A percentile compares a stretch with the other conserved stretches of the same genome.
Evolutionary conservation across 108 stramenopile genomes (phyloP).

Genomic region (Nitzschia putrida): DNA sequence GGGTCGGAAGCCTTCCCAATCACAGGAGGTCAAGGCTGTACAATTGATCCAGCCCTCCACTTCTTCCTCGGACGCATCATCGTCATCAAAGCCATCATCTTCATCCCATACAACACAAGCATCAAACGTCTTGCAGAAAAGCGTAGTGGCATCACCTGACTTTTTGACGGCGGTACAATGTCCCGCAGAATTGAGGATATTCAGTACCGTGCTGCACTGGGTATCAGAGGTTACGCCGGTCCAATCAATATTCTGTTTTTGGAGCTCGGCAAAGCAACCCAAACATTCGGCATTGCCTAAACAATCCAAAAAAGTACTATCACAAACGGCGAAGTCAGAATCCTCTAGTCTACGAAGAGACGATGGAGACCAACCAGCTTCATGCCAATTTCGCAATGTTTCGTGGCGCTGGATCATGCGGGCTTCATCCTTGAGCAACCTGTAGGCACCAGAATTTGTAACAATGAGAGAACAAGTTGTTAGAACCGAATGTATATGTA

Average conservation of each 20-base stretch:
- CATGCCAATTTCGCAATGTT: not conserved
- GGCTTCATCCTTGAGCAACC: conserved; percentile 6
- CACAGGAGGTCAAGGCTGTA: conserved; percentile 62
- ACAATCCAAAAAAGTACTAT: conserved; percentile 68
- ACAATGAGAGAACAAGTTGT: not conserved
- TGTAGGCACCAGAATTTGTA: not conserved
- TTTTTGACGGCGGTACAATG: conserved; percentile 53
- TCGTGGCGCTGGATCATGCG: conserved; percentile 11
- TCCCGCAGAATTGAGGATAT: conserved; percentile 41
- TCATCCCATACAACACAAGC: conserved; percentile 74
- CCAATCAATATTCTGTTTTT: conserved; percentile 75
- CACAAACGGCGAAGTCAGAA: conserved; percentile 41
- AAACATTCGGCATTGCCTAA: conserved; percentile 58
- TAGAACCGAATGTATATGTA: not conserved
- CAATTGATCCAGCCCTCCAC: conserved; percentile 59
- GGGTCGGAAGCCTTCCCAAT: conserved; percentile 79
- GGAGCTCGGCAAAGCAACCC: conserved; percentile 66
- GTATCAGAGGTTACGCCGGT: conserved; percentile 70
- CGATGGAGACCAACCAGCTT: not conserved
- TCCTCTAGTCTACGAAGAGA: not conserved
- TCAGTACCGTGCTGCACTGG: conserved; percentile 65
- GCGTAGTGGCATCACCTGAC: conserved; percentile 29
- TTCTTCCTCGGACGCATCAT: conserved; percentile 14
- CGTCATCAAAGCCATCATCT: conserved; percentile 26
- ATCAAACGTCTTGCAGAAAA: conserved; percentile 78